phyloP scores from a whole-genome alignment of 495 filamentous ascomycete genomes.

The Penicillium mononematosum region DNA sequence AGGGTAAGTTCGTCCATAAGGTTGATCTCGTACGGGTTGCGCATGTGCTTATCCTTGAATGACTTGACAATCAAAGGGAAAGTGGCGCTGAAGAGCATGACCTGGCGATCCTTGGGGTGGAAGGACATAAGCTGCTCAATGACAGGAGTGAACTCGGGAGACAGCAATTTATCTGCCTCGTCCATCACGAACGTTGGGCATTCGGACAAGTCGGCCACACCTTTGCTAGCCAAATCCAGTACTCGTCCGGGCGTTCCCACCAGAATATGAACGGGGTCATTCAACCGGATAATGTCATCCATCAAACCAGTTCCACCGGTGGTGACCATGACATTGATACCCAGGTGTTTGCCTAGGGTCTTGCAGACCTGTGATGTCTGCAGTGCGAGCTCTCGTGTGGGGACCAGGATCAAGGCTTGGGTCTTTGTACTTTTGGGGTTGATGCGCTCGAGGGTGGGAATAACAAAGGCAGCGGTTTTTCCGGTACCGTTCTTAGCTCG shows the following conservation, averaged over 20 bases:
- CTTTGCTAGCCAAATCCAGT: slow-evolving; percentile 90
- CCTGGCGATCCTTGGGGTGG: slow-evolving; percentile 92
- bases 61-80: slow-evolving; percentile 94
- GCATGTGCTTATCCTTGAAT: slow-evolving; percentile 98
- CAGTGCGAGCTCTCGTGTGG: slow-evolving; percentile 94
- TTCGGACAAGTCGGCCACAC: slow-evolving; percentile 91
- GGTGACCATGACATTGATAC: slow-evolving; percentile 98
- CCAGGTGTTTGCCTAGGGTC: slow-evolving; percentile 92
- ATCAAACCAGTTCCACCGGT: slow-evolving; percentile 92
- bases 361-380: slow-evolving; percentile 99
- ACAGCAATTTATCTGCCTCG: slow-evolving; percentile 95
- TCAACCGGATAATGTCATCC: slow-evolving; percentile 94
- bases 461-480: slow-evolving; percentile 97
- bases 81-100: slow-evolving; percentile 98
- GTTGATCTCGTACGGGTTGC: slow-evolving; percentile 95
- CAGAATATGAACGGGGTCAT: slow-evolving; percentile 93
- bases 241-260: slow-evolving; percentile 97
- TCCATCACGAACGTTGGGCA: slow-evolving; percentile 99
- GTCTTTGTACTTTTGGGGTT: slow-evolving; percentile 94
- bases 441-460: slow-evolving; percentile 91
- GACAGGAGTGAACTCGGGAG: slow-evolving; percentile 92
- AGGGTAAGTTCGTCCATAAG: slow-evolving; percentile 99
- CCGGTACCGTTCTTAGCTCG: slow-evolving; percentile 98
- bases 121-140: slow-evolving; percentile 93
- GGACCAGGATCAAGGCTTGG: slow-evolving; percentile 93